Conservation (phyloP, 1,284 basidiomycete genomes). For the Ustilago shanxiensis region DNA sequence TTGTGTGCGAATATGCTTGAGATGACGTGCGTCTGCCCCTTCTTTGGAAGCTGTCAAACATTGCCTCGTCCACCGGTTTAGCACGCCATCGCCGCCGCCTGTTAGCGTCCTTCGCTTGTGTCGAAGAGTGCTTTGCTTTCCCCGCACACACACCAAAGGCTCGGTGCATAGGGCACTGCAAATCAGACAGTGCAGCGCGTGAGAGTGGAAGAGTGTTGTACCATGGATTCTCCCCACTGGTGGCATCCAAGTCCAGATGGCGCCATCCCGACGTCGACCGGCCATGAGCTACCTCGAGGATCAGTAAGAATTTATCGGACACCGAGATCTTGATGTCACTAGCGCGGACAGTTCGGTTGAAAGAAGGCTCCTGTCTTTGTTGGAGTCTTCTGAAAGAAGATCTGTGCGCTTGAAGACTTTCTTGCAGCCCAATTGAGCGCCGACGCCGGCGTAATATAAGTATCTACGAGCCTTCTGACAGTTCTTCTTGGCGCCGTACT, state of each 20-base stretch:
- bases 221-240: neutral
- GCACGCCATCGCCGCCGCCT: conserved; percentile 24
- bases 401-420: neutral
- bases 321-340: neutral
- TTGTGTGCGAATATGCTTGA: conserved; percentile 13
- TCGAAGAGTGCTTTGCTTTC: neutral
- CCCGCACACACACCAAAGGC: neutral
- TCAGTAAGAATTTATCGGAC: neutral
- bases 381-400: neutral
- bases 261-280: conserved; percentile 4
- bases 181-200: neutral
- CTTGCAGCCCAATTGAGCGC: neutral
- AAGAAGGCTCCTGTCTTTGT: neutral
- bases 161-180: neutral
- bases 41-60: conserved; percentile 23
- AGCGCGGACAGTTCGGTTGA: neutral
- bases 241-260: conserved; percentile 5
- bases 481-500: neutral
- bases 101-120: conserved; percentile 17
- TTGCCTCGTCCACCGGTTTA: conserved; percentile 1
- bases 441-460: neutral
- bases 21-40: conserved; percentile 33
- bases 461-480: neutral
- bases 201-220: neutral
- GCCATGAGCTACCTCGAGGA: neutral